Evolutionary conservation across 2,329 filamentous ascomycete genomes (phyloP).

Genomic region (Penicillium digitatum): DNA sequence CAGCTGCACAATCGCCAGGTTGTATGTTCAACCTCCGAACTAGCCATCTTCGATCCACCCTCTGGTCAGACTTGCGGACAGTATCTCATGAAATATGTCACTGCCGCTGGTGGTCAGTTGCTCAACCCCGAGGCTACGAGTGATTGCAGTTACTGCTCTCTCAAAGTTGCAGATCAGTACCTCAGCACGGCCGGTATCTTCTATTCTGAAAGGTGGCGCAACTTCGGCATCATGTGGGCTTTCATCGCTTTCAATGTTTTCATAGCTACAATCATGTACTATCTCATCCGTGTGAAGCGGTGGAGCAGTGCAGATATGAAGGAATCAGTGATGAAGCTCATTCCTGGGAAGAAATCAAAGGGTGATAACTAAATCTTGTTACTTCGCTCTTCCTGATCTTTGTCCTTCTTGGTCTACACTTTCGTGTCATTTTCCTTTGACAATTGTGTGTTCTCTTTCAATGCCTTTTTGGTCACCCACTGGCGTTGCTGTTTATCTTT

Average conservation of each 20-base stretch:
- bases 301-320: conserved; percentile 22
- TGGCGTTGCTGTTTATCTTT: background rate
- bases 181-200: conserved; percentile 44
- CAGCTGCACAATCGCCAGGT: conserved; percentile 66
- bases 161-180: conserved; percentile 39
- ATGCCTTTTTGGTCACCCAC: background rate
- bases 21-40: conserved; percentile 65
- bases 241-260: conserved; percentile 57
- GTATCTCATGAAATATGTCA: conserved; percentile 56
- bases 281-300: conserved; percentile 36
- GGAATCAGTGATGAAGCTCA: conserved; percentile 9
- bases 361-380: background rate
- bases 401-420: background rate
- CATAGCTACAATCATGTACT: conserved; percentile 46
- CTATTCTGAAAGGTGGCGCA: conserved; percentile 61
- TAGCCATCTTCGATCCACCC: conserved; percentile 60
- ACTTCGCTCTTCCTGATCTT: background rate
- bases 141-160: conserved; percentile 50
- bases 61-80: conserved; percentile 54
- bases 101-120: conserved; percentile 52
- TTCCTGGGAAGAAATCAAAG: conserved; percentile 15
- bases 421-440: background rate
- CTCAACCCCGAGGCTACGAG: conserved; percentile 47
- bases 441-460: background rate
- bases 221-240: conserved; percentile 61